A percentile compares a stretch with the other conserved stretches of the same genome.
Conservation (phyloP, 1,284 basidiomycete genomes). For the Ceratobasidium sp. region DNA sequence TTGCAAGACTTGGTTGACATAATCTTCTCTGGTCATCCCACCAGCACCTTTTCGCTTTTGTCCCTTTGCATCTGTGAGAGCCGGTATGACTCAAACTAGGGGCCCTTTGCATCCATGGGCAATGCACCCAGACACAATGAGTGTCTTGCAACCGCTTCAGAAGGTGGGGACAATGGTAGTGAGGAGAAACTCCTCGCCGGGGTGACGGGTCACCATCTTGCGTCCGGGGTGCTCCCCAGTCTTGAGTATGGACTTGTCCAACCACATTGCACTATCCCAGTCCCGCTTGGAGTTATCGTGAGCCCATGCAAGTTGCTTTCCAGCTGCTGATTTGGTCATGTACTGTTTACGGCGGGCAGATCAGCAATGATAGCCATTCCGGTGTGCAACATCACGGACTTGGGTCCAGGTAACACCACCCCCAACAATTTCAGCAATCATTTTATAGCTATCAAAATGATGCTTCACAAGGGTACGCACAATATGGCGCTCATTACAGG, state of each 20-base stretch:
- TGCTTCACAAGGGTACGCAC: neutral
- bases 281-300: neutral
- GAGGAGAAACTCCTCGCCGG: neutral
- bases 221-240: neutral
- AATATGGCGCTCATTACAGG: neutral
- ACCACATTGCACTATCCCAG: neutral
- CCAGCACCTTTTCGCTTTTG: neutral
- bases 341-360: neutral
- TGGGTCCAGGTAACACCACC: neutral
- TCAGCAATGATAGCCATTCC: neutral
- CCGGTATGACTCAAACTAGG: neutral
- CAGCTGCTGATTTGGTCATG: neutral
- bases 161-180: neutral
- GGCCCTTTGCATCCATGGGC: conserved; percentile 2
- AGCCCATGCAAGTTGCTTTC: neutral
- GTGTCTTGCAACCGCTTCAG: neutral
- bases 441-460: neutral
- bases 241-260: neutral
- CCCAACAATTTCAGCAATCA: neutral
- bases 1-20: neutral
- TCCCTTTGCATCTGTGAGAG: neutral
- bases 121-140: conserved; percentile 7
- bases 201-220: neutral
- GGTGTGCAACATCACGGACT: neutral
- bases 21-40: neutral